Percentiles rank a stretch among this genome's conserved stretches.
phyloP scores from a whole-genome alignment of 768 basidiomycete genomes.

The Suillus subaureus region DNA sequence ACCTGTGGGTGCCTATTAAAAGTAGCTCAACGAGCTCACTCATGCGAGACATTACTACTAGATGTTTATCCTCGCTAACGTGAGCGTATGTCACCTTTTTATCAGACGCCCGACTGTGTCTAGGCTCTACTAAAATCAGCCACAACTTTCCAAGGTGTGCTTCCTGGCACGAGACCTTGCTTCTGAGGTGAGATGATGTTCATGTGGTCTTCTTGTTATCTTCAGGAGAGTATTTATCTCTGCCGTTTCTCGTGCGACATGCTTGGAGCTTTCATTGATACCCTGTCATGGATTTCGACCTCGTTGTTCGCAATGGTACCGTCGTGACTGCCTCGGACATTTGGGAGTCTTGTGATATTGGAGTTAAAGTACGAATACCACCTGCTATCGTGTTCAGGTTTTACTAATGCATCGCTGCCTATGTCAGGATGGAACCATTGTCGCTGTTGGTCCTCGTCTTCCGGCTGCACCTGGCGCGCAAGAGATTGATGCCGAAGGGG shows the following conservation, averaged over 20 bases:
- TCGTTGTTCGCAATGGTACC: conserved; percentile 18
- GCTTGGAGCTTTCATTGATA: background rate
- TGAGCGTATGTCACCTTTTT: background rate
- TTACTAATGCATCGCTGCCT: background rate
- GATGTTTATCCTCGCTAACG: background rate
- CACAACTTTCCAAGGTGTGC: background rate
- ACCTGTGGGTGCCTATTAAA: background rate
- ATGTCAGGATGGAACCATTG: conserved; percentile 31
- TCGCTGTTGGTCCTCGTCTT: conserved; percentile 23
- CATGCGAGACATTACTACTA: background rate
- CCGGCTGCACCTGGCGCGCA: conserved; percentile 20
- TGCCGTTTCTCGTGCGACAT: too few relatives aligned
- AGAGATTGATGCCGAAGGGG: conserved; percentile 39
- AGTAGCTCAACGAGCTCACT: background rate
- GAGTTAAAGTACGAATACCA: conserved; percentile 21
- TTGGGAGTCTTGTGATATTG: conserved; percentile 29
- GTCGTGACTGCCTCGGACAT: conserved; percentile 21
- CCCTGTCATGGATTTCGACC: conserved; percentile 17
- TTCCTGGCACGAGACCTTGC: conserved; percentile 6
- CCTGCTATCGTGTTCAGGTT: background rate
- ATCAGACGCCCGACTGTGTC: background rate
- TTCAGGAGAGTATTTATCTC: conserved; percentile 1
- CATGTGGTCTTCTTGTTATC: conserved; percentile 8
- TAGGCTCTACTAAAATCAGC: background rate
- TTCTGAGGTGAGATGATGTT: conserved; percentile 2